A percentile compares a stretch with the other conserved stretches of the same genome.
Evolutionary conservation across 2,329 filamentous ascomycete species (phyloP).

Genomic region (Pseudogymnoascus verrucosus): DNA sequence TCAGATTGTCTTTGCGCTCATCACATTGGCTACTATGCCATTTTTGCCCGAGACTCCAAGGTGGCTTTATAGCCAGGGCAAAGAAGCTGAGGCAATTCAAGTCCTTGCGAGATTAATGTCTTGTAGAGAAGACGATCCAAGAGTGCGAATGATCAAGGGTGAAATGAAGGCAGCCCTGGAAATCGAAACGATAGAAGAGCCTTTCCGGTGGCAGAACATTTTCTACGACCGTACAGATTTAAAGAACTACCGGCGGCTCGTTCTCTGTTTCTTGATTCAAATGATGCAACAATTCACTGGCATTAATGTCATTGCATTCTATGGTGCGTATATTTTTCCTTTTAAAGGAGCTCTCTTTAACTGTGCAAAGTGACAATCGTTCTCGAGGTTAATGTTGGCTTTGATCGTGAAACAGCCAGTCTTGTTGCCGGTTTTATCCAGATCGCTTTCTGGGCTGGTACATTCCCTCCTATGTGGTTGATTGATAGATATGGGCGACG

Average conservation of each 20-base stretch:
- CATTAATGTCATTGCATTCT: slow-evolving; percentile 31
- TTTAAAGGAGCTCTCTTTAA: neutral
- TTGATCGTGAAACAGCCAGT: neutral
- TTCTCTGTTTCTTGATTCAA: slow-evolving; percentile 33
- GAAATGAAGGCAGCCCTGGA: slow-evolving; percentile 49
- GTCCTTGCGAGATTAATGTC: slow-evolving; percentile 29
- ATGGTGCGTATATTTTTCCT: slow-evolving; percentile 12
- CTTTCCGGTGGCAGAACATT: slow-evolving; percentile 5
- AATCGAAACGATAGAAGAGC: slow-evolving; percentile 14
- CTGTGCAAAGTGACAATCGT: neutral
- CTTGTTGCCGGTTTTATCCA: slow-evolving; percentile 9
- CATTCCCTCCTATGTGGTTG: slow-evolving; percentile 6
- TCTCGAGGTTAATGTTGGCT: slow-evolving; percentile 6
- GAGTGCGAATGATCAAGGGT: slow-evolving; percentile 42
- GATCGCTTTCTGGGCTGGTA: slow-evolving; percentile 8
- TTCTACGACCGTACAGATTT: slow-evolving; percentile 10
- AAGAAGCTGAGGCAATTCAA: slow-evolving; percentile 32
- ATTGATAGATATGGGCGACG: slow-evolving; percentile 51
- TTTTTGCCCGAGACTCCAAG: slow-evolving; percentile 40
- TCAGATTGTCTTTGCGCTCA: slow-evolving; percentile 48
- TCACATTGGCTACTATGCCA: slow-evolving; percentile 45
- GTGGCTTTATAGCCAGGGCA: slow-evolving; percentile 34
- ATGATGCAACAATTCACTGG: slow-evolving; percentile 40
- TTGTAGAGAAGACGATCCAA: slow-evolving; percentile 36
- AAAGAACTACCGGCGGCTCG: slow-evolving; percentile 4